Base-by-base conservation (phyloP, 2,329 filamentous ascomycete genomes). In the Leptographium procerum region DNA sequence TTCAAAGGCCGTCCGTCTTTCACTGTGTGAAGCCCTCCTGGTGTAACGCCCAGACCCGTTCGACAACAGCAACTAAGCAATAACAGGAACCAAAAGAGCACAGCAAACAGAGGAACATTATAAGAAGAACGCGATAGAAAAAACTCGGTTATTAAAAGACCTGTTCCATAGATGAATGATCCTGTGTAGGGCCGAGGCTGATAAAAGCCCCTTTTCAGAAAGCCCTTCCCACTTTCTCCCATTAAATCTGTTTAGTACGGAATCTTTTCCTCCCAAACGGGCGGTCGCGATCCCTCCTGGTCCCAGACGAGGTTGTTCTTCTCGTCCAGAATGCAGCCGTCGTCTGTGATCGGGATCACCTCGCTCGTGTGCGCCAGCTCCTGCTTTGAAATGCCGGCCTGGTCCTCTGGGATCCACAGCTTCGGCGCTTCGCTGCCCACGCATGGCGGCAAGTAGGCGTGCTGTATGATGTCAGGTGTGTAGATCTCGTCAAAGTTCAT, bases 341-440 rank as follows among this genome's bases (percentile, higher is more conserved):
- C 87, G 64, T 96, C 90, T 0, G 88, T 91, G 63, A 95, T 92
- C 1, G 85, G 82, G 33, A 90, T 88, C 34, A 88, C 80, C 65
- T 80, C 82, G 64, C 76, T 76, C 0, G 87, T 88, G 65, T 94
- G 87, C 14, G 77, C 77, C 57, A 94, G 77, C 71, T 95, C 91
- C 68, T 95, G 88, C 65, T 78, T 78, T 57, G 85, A 89, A 48
- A 96, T 81, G 11, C 89, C 88, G 28, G 84, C 81, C 1, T 79
- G 72, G 66, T 96, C 91, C 59, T 82, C 77, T 0, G 91, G 89
- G 57, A 96, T 88, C 91, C 91, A 96, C n/a, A 96, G 76, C 33
- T 89, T 73, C 2, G 88, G 88, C 1, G 81, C 71, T 64, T 77
- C 64, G 61, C 82, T 77, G 28, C 71, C 80, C 67, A 92, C 78